Base-by-base conservation (phyloP, 2,329 filamentous ascomycete species). In the Cryphonectria carpinicola region DNA sequence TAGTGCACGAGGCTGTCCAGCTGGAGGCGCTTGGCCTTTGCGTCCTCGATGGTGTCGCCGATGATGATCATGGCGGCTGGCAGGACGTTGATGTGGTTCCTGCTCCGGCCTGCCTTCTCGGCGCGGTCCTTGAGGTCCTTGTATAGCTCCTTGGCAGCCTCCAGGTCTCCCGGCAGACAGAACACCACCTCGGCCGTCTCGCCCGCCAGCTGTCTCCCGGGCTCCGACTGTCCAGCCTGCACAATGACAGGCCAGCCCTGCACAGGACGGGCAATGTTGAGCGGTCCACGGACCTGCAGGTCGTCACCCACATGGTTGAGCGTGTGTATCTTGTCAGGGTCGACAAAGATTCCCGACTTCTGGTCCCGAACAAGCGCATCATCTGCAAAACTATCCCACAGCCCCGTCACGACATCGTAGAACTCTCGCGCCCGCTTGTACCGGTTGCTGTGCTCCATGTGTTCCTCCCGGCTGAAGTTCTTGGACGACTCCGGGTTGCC, bases 181-280 rank as follows among this genome's bases (percentile, higher is more conserved):
- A 86, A 87, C 0, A 88, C 84, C 1, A 81, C 82, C 70, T 87
- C 86, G 0, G 85, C 85, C 14, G 85, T 87, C 77, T 87, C 85
- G 0, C 82, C 85, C 0, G 85, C 85, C 2, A 88, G 77, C 72
- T 87, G 84, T 39, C 80, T 77, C 0, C 85, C 86, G 0, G 85
- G 84, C 67, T 87, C 85, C 0, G 84, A 86, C 74, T 87, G 84
- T 0, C 86, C 85, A 2, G 85, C 86, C 69, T 87, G 85, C 1
- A 87, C 83, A 71, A 88, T 87, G 0, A 87, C 85, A 0, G 86
- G 86, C 84, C 85, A 87, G 0, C 86, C 86, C 72, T 88, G 85
- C 0, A 85, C 81, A 0, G 86, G 84, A 0, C 85, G 78, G 0
- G 84, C 85, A 67, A 88, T 87, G 69, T 87, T 87, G 67, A 87